Conservation (phyloP, 1,284 basidiomycete genomes). For the Ceratobasidium papillatum region DNA sequence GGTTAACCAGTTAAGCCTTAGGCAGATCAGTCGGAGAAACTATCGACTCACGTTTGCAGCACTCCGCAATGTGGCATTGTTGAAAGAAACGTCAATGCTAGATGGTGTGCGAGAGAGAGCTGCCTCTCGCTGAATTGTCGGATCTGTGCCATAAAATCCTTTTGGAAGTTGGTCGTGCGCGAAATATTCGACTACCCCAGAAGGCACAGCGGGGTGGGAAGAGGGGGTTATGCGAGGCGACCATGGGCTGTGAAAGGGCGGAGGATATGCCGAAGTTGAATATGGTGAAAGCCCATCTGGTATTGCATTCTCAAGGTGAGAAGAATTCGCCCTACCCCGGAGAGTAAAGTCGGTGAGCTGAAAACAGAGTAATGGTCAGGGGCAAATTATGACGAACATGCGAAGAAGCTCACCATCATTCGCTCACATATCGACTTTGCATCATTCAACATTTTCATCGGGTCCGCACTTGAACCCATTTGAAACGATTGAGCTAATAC, state of each 20-base stretch:
- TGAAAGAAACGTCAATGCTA: slow-evolving; percentile 36
- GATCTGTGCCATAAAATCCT: slow-evolving; percentile 35
- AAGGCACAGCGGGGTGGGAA: slow-evolving; percentile 30
- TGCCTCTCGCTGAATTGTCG: slow-evolving; percentile 41
- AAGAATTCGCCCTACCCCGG: slow-evolving; percentile 27
- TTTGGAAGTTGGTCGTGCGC: slow-evolving; percentile 35
- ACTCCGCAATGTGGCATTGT: slow-evolving; percentile 37
- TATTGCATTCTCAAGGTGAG: slow-evolving; percentile 37
- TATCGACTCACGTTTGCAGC: slow-evolving; percentile 40
- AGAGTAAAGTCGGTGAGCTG: slow-evolving; percentile 32
- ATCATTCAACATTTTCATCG: slow-evolving; percentile 39
- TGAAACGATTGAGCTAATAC: slow-evolving; percentile 40
- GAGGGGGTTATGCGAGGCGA: slow-evolving; percentile 30
- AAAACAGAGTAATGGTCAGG: slow-evolving; percentile 3
- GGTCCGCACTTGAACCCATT: slow-evolving; percentile 34
- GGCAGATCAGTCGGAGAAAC: slow-evolving; percentile 38
- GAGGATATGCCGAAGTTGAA: slow-evolving; percentile 39
- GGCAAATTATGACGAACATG: neutral
- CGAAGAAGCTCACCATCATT: slow-evolving; percentile 39
- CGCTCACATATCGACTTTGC: slow-evolving; percentile 40
- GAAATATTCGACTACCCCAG: slow-evolving; percentile 39
- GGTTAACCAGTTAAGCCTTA: slow-evolving; percentile 21
- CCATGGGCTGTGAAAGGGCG: slow-evolving; percentile 34
- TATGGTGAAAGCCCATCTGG: slow-evolving; percentile 22
- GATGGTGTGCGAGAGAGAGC: slow-evolving; percentile 28